Evolutionary conservation across 805 yeast genomes (phyloP), one percentile per base, ranked within the genome.

Genomic region (Ogataea kodamae): DNA sequence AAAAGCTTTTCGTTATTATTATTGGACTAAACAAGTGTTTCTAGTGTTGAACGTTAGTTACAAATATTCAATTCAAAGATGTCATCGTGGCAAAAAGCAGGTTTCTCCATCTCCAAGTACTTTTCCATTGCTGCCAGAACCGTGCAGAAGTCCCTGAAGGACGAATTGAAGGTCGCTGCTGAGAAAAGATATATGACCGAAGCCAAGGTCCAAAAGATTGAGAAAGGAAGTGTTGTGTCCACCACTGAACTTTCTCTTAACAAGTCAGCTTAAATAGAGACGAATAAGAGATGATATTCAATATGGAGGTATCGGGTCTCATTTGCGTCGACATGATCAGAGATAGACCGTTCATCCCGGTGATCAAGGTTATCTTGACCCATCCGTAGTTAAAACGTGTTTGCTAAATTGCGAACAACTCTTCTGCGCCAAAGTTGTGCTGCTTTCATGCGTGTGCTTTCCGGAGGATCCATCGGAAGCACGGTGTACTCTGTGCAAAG

Each of bases 121-220:
- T 73, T 89, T 64, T 76, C 95, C 49, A 74, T 90, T 58, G 85
- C 96, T 57, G 95, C 96, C 57, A 78, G 78, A 62, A 76, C 95
- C 44, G 76, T 87, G 52, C 87, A 97, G 71, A 70, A 73, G 54
- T 81, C 96, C 33, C 76, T 90, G 61, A 90, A 90, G 72, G 78
- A 88, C 46, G 96, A 89, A 56, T 63, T 76, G 59, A 84, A 82
- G 62, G 82, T 76, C 45, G 74, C 70, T 42, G 82, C 81, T 48
- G 75, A 77, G 55, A 75, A 72, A 62, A 84, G 94, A 72, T 80
- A 80, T 50, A 47, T 64, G 55, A 64, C 83, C 45, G 97, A 90
- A 57, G 83, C 78, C 51, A 76, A 76, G 61, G 81, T 72, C 46
- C 76, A 81, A 62, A 74, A 71, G 58, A 74, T 79, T 65, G 81